phyloP scores from a whole-genome alignment of 2,329 filamentous ascomycete genomes.

The Fusarium odoratissimum region DNA sequence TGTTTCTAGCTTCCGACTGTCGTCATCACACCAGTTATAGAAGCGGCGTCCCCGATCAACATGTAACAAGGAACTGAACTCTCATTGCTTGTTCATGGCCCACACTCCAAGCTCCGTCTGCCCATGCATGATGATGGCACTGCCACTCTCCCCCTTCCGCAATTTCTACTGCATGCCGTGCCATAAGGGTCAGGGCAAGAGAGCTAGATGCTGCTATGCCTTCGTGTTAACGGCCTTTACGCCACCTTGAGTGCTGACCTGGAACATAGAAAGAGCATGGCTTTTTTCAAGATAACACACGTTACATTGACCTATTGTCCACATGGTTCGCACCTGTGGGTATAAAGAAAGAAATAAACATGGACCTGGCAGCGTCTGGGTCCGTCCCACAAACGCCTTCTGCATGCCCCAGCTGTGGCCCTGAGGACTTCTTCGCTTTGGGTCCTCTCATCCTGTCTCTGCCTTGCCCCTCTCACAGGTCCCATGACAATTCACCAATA shows the following conservation, averaged over 20 bases:
- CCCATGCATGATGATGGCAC: slow-evolving; percentile 35
- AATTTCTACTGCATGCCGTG: slow-evolving; percentile 17
- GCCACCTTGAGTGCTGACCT: not conserved
- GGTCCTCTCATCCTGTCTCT: slow-evolving; percentile 1
- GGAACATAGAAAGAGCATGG: not conserved
- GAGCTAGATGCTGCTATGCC: not conserved
- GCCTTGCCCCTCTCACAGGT: not conserved
- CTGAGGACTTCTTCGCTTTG: slow-evolving; percentile 10
- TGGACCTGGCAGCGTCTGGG: slow-evolving; percentile 1
- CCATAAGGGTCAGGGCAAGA: slow-evolving; percentile 7
- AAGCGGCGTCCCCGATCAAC: slow-evolving; percentile 1
- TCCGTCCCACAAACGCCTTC: slow-evolving; percentile 20
- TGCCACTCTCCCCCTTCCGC: slow-evolving; percentile 36
- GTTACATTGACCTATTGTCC: slow-evolving; percentile 19
- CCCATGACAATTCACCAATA: slow-evolving; percentile 15
- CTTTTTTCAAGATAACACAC: slow-evolving; percentile 20
- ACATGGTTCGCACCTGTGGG: slow-evolving; percentile 16
- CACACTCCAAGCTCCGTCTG: slow-evolving; percentile 36
- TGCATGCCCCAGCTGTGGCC: slow-evolving; percentile 1
- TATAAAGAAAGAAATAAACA: slow-evolving; percentile 29
- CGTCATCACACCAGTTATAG: slow-evolving; percentile 1
- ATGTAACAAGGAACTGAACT: slow-evolving; percentile 5
- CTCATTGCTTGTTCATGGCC: slow-evolving; percentile 17
- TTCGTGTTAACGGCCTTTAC: not conserved
- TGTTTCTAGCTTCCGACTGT: not conserved